Percentiles rank a stretch among this genome's conserved stretches.
These are phyloP conservation scores for Cryptococcus sp. DNA, from an alignment of 1,284 basidiomycete species.

Conservation along the genomic window DNA sequence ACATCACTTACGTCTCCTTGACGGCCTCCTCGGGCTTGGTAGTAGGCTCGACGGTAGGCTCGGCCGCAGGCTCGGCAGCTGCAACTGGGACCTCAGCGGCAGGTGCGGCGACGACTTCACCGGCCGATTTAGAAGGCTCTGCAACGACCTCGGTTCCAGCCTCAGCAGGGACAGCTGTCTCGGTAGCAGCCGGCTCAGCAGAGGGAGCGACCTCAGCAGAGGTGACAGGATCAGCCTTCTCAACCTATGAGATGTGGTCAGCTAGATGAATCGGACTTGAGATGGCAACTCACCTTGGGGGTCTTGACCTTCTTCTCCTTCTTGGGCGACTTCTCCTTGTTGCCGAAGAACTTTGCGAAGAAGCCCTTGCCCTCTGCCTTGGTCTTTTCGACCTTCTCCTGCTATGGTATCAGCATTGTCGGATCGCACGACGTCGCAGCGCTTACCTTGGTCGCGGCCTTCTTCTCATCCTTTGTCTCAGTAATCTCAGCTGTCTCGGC, in stretches of 20 bases:
- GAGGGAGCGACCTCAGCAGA: conserved; percentile 14
- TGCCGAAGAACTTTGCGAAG: conserved; percentile 43
- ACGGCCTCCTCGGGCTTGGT: conserved; percentile 26
- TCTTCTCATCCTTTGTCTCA: conserved; percentile 32
- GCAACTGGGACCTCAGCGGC: conserved; percentile 17
- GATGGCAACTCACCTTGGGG: conserved; percentile 34
- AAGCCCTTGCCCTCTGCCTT: conserved; percentile 45
- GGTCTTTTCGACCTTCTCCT: conserved; percentile 46
- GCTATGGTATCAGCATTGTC: not conserved
- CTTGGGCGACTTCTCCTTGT: conserved; percentile 43
- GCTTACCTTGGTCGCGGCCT: conserved; percentile 37
- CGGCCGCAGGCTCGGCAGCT: conserved; percentile 9
- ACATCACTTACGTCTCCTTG: conserved; percentile 36
- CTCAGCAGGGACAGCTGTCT: conserved; percentile 15
- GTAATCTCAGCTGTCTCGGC: conserved; percentile 20
- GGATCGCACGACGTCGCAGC: not conserved
- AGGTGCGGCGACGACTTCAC: conserved; percentile 17
- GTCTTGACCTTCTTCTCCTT: conserved; percentile 49
- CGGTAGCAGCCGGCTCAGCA: conserved; percentile 11
- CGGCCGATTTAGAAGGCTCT: conserved; percentile 12
- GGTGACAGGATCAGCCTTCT: conserved; percentile 37
- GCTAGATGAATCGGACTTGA: not conserved
- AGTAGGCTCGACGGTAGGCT: conserved; percentile 12
- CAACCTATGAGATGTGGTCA: conserved; percentile 24
- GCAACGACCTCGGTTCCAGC: conserved; percentile 11